Evolutionary conservation across 768 basidiomycete species (phyloP), one percentile per base, ranked within the genome.

Genomic region (Lactarius pseudohatsudake): DNA sequence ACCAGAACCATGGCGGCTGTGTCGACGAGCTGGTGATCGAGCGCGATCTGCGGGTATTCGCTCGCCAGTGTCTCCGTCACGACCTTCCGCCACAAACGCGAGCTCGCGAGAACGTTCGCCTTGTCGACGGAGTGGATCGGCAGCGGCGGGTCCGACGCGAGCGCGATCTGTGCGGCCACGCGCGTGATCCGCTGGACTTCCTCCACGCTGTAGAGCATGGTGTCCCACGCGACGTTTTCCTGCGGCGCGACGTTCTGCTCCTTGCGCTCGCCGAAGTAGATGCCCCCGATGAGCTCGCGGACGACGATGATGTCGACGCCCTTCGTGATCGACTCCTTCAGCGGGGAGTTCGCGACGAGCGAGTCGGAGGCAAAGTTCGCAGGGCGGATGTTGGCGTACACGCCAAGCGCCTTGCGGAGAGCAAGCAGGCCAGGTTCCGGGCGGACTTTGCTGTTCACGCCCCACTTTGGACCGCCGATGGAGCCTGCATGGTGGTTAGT

Each of bases 401-500:
- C 85, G 26, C 95, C 96, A 62, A 98, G 88, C 34, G 85, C 86
- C 78, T 99, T 98, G 71, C 97, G 89, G 61, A 99, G 85, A 8
- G 80, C 76, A 34, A 99, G 87, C 13, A 99, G 85, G 62, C 97
- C 97, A 67, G 86, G 86, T 76, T 99, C 97, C 20, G 97, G 97
- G 64, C 97, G 88, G 62, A 98, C 86, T 76, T 90, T 89, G 67
- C 86, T 84, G 64, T 88, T 85, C 3, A 96, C 90, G 57, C 94
- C 96, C 97, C 97, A 99, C 78, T 98, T 98, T 16, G 97, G 97
- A n/a, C 97, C 97, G 65, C 97, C 97, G 71, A 98, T 92, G 22
- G 96, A 90, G 71, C 96, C 96, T 98, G 64, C 1, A 32, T n/a
- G 36, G 30, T 9, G 13, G 32, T 32, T 32, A 32, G 32, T 32